Evolutionary conservation across 768 basidiomycete genomes (phyloP).

Genomic region (Lactarius evosmus): DNA sequence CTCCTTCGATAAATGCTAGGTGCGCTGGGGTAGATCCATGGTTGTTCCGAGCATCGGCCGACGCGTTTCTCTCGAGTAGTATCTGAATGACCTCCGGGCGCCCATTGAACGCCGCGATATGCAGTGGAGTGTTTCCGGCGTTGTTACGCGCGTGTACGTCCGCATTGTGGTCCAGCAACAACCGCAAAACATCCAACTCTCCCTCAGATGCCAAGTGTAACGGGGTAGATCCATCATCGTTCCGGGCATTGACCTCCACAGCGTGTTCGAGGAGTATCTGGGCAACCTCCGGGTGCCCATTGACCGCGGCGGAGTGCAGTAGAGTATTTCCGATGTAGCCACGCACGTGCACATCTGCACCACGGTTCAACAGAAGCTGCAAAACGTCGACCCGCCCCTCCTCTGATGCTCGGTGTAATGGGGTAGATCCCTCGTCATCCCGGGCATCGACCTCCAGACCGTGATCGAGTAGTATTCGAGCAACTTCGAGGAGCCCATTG

Average conservation of each 20-base stretch:
- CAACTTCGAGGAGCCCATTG: not conserved
- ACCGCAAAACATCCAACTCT: not conserved
- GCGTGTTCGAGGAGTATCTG: not conserved
- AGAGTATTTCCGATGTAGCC: not conserved
- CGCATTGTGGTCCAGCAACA: not conserved
- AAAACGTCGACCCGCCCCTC: fast-evolving
- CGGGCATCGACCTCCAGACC: not conserved
- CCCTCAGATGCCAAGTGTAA: not conserved
- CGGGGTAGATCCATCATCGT: not conserved
- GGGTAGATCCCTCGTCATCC: not conserved
- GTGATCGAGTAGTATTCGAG: not conserved
- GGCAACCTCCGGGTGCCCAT: not conserved
- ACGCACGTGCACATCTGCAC: not conserved
- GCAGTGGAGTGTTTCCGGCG: not conserved
- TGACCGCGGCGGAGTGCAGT: not conserved
- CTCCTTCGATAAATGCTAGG: too few relatives aligned
- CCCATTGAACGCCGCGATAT: not conserved
- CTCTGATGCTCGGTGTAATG: not conserved
- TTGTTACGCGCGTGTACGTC: not conserved
- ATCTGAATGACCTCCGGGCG: not conserved
- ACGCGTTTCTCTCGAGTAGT: not conserved
- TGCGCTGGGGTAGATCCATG: not conserved
- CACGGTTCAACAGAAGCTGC: not conserved
- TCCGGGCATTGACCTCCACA: not conserved
- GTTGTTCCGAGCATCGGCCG: not conserved